Evolutionary conservation across 208 protist species (phyloP).

Genomic region (Plasmodiophora brassicae): DNA sequence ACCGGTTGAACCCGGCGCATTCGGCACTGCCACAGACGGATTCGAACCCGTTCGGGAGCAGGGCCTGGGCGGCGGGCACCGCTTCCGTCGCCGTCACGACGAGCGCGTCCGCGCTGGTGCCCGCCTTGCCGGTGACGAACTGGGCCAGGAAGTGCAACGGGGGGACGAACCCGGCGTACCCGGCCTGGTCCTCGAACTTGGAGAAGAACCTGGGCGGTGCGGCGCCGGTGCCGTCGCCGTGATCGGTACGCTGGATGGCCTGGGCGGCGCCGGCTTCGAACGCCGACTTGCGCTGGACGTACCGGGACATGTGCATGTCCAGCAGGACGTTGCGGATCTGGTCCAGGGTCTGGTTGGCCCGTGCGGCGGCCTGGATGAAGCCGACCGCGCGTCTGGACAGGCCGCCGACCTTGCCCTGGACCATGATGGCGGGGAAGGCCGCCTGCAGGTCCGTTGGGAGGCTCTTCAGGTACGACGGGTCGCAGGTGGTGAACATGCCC

Average conservation of each 20-base stretch:
- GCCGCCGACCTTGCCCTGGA: not conserved
- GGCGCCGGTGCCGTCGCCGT: not conserved
- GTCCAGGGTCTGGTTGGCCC: not conserved
- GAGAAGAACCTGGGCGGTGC: not conserved
- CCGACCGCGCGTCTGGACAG: not conserved
- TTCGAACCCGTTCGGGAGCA: too few species aligned
- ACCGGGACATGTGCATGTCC: not conserved
- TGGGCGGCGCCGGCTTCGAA: constrained; percentile 6
- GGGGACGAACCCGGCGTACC: constrained; percentile 9
- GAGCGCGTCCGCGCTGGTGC: not conserved
- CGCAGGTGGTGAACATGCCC: not conserved
- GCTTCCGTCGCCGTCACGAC: not conserved
- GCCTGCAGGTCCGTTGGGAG: constrained; percentile 2
- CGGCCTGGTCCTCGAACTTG: not conserved
- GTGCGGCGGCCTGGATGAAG: not conserved
- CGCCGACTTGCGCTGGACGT: not conserved
- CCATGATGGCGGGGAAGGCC: not conserved
- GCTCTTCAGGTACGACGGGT: not conserved
- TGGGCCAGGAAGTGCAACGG: not conserved
- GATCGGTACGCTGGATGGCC: not conserved
- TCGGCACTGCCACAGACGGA: not conserved
- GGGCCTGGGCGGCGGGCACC: not conserved
- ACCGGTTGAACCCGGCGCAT: not conserved
- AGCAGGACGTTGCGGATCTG: not conserved
- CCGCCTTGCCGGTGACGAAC: not conserved